phyloP scores from a whole-genome alignment of 495 filamentous ascomycete species.

The Neurospora cerealis region DNA sequence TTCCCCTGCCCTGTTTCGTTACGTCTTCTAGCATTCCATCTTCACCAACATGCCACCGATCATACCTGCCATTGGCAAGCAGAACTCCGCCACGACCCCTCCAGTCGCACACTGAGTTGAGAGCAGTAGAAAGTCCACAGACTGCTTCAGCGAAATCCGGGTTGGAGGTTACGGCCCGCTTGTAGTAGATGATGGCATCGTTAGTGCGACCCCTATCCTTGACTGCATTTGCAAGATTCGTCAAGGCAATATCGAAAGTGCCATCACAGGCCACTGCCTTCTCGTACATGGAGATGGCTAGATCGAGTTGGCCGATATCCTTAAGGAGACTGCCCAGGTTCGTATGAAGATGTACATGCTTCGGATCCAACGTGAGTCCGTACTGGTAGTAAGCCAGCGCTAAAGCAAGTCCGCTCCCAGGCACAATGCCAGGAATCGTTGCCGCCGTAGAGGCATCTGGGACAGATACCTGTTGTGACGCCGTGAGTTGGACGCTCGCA shows the following conservation, averaged over 20 bases:
- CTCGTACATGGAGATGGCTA: slow-evolving; percentile 96
- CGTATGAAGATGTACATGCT: slow-evolving; percentile 96
- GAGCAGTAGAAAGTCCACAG: slow-evolving; percentile 88
- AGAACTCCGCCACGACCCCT: slow-evolving; percentile 77
- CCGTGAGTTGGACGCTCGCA: slow-evolving; percentile 79
- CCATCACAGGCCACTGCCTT: slow-evolving; percentile 83
- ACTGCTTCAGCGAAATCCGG: slow-evolving; percentile 97
- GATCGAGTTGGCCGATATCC: slow-evolving; percentile 85
- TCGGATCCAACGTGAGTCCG: slow-evolving; percentile 71
- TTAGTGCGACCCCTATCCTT: slow-evolving; percentile 91
- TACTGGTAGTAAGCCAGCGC: slow-evolving; percentile 94
- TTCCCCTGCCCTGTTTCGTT: slow-evolving; percentile 43
- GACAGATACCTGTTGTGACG: slow-evolving; percentile 25
- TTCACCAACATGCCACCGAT: slow-evolving; percentile 93
- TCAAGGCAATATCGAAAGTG: slow-evolving; percentile 92
- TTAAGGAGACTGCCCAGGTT: slow-evolving; percentile 94
- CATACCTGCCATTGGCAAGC: slow-evolving; percentile 57
- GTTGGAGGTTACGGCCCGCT: slow-evolving; percentile 77
- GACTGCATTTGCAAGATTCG: slow-evolving; percentile 95
- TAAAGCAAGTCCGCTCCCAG: slow-evolving; percentile 79
- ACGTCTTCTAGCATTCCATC: slow-evolving; percentile 76
- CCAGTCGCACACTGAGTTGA: slow-evolving; percentile 98
- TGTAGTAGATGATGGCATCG: slow-evolving; percentile 90
- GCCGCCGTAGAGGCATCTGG: slow-evolving; percentile 23
- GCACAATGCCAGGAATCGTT: slow-evolving; percentile 67